These are phyloP conservation scores for Terfezia boudieri DNA, from an alignment of 495 filamentous ascomycete species.

Conservation along the genomic window DNA sequence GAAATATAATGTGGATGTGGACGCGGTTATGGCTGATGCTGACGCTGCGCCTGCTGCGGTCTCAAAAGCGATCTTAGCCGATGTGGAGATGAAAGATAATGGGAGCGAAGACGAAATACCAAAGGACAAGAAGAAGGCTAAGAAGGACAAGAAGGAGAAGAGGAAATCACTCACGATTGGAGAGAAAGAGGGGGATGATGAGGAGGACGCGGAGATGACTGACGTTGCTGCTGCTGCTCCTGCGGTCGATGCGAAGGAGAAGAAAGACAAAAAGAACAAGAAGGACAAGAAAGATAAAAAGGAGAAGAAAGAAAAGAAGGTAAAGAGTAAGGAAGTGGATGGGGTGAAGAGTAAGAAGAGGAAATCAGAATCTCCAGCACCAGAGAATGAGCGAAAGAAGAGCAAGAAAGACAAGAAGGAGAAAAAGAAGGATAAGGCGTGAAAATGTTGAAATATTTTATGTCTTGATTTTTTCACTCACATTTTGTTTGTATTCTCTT, in stretches of 20 bases:
- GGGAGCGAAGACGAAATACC: slow-evolving; percentile 23
- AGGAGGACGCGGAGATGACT: slow-evolving; percentile 2
- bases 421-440: not conserved
- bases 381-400: not conserved
- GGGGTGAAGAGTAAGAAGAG: not conserved
- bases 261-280: not conserved
- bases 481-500: too few relatives aligned
- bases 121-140: slow-evolving; percentile 26
- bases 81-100: slow-evolving; percentile 29
- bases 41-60: slow-evolving; percentile 28
- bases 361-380: slow-evolving; percentile 1
- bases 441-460: not conserved
- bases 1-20: slow-evolving; percentile 88
- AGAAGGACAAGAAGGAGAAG: slow-evolving; percentile 10
- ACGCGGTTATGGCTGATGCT: slow-evolving; percentile 56
- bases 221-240: not conserved
- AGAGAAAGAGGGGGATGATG: slow-evolving; percentile 3
- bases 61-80: slow-evolving; percentile 30
- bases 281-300: slow-evolving; percentile 1
- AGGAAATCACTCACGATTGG: not conserved
- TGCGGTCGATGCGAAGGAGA: not conserved
- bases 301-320: not conserved
- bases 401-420: not conserved
- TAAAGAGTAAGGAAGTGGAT: not conserved
- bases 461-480: too few relatives aligned